Evolutionary conservation across 1,284 basidiomycete species (phyloP), one percentile per base, ranked within the genome.

Genomic region (Waitea zeae): DNA sequence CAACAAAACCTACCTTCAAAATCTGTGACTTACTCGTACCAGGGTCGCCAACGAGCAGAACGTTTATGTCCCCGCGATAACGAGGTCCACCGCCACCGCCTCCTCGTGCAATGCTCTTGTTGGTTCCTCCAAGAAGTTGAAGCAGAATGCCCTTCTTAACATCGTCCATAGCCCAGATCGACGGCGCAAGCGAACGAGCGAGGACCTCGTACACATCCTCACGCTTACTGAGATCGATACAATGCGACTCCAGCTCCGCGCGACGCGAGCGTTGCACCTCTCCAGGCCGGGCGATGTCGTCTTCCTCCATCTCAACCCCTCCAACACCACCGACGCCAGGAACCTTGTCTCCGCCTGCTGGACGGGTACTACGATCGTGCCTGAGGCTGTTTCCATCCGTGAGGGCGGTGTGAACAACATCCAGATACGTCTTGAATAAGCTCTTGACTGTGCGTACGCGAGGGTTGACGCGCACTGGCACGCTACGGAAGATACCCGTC

Each of bases 21-120:
- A 98, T 92, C 53, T 98, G 93, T 37, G 78, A 84, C 61, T 98
- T 98, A 63, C 76, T 79, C n/a, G 84, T 88, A 67, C 95, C 95
- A 11, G 93, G 93, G 53, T 98, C 93, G 49, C 95, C 93, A 33
- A 98, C 93, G 38, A 98, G 74, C 31, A 97, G 58, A 9, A 98
- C 82, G 46, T 98, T 98, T 62, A 98, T 96, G 56, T 98, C 93
- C 1, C 95, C 95, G 46, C 93, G 70, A 56, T 95, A 98, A 46
- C 92, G 68, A 1, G 93, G 92, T 1, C 95, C 95, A 11, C 90
- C 92, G 1, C 80, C 87, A 7, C 93, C 93, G 12, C 93, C 93
- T 36, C 92, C 93, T 35, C 77, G 67, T 1, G 84, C 72, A 43
- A 98, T 87, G 44, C 67, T 86, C 65, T 98, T 98, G 57, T 96